A percentile compares a stretch with the other conserved stretches of the same genome.
Conservation (phyloP, 1,284 basidiomycete species). For the Chalciporus sp. region DNA sequence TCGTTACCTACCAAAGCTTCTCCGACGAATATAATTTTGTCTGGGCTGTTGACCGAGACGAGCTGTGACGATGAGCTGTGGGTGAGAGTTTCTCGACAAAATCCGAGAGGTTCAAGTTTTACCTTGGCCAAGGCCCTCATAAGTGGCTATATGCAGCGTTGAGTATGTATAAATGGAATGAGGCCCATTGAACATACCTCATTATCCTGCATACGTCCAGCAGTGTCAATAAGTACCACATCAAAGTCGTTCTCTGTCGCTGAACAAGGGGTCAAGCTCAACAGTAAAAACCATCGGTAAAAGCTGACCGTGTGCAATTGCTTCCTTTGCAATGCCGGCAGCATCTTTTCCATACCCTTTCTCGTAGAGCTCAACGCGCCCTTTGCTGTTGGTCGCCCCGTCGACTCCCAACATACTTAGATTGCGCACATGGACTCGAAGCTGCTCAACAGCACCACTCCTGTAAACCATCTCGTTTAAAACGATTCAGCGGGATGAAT, state of each 20-base stretch:
- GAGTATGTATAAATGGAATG: background rate
- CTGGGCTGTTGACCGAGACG: slow-evolving; percentile 88
- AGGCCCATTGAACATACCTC: slow-evolving; percentile 60
- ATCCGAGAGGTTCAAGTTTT: background rate
- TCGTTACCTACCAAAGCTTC: slow-evolving; percentile 97
- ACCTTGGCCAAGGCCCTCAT: slow-evolving; percentile 99
- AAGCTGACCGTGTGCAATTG: slow-evolving; percentile 80
- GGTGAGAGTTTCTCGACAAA: slow-evolving; percentile 3
- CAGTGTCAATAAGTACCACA: slow-evolving; percentile 94
- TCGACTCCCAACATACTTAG: slow-evolving; percentile 84
- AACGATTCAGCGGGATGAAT: background rate
- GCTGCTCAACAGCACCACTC: slow-evolving; percentile 97
- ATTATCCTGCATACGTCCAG: slow-evolving; percentile 98
- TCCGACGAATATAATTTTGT: slow-evolving; percentile 96
- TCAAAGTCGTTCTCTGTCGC: slow-evolving; percentile 88
- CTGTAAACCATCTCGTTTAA: slow-evolving; percentile 37
- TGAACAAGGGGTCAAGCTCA: slow-evolving; percentile 35
- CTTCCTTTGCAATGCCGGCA: slow-evolving; percentile 95
- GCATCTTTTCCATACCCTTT: slow-evolving; percentile 98
- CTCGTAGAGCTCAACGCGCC: slow-evolving; percentile 91
- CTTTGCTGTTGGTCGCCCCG: slow-evolving; percentile 67
- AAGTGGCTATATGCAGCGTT: slow-evolving; percentile 59
- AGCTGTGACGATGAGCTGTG: slow-evolving; percentile 52
- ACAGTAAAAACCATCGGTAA: background rate
- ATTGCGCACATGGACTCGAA: slow-evolving; percentile 96